These are phyloP conservation scores for Filobasidium wieringae DNA, from an alignment of 768 basidiomycete species.

Conservation along the genomic window DNA sequence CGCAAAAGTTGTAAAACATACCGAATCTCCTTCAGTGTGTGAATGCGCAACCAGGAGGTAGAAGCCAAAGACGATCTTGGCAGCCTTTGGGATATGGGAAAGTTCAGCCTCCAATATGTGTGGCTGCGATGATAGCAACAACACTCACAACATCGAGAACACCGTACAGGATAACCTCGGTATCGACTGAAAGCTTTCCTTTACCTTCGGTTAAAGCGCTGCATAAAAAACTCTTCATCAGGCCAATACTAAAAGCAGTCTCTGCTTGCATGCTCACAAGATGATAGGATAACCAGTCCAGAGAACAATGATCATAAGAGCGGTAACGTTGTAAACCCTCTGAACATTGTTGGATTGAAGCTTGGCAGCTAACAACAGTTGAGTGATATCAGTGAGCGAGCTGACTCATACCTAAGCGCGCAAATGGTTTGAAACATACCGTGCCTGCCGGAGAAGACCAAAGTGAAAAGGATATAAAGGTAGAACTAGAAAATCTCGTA, in stretches of 20 bases:
- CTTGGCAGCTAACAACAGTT: constrained; percentile 19
- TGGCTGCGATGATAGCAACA: not conserved
- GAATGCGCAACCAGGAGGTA: constrained; percentile 11
- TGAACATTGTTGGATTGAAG: constrained; percentile 14
- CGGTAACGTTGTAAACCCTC: constrained; percentile 1
- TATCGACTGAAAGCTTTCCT: constrained; percentile 30
- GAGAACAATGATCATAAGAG: constrained; percentile 16
- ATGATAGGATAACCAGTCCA: constrained; percentile 38
- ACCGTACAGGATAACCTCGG: constrained; percentile 36
- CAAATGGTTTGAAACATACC: no score
- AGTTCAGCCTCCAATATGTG: not conserved
- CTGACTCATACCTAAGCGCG: no score
- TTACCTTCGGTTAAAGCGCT: constrained; percentile 31
- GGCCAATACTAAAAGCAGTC: no score
- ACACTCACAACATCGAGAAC: constrained; percentile 33
- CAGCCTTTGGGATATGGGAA: not conserved
- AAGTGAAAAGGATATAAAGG: constrained; percentile 25
- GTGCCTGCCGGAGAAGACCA: constrained; percentile 26
- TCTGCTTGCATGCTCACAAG: constrained; percentile 12
- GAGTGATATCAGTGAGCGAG: not conserved
- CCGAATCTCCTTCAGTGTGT: constrained; percentile 13
- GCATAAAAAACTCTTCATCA: not conserved
- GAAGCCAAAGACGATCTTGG: constrained; percentile 13
- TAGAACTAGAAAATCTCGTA: constrained; percentile 15
- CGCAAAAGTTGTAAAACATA: no score